A percentile compares a stretch with the other conserved stretches of the same genome.
Evolutionary conservation across 169 alveolate genomes (phyloP).

Genomic region (Theileria luwenshuni): DNA sequence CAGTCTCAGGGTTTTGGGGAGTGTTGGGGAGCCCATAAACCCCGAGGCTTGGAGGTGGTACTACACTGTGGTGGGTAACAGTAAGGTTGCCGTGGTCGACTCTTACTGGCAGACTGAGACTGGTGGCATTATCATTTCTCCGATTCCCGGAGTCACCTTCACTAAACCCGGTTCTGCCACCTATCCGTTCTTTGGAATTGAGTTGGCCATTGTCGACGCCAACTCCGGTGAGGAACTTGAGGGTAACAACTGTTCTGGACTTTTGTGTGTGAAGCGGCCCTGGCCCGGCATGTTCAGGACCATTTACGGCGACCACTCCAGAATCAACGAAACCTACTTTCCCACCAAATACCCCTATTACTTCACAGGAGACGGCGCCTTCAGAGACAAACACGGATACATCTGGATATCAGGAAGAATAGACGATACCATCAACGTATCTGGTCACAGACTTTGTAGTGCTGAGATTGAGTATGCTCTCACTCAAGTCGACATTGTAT

Average conservation of each 20-base stretch:
- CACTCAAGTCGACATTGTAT: slow-evolving; percentile 82
- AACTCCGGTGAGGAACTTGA: slow-evolving; percentile 82
- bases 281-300: slow-evolving; percentile 91
- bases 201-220: slow-evolving; percentile 86
- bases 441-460: slow-evolving; percentile 91
- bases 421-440: slow-evolving; percentile 94
- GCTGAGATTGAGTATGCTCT: slow-evolving; percentile 93
- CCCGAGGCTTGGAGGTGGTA: slow-evolving; percentile 96
- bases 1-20: slow-evolving; percentile 79
- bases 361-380: slow-evolving; percentile 95
- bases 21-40: slow-evolving; percentile 92
- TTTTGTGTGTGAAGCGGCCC: slow-evolving; percentile 83
- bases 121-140: slow-evolving; percentile 92
- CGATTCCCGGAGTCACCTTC: slow-evolving; percentile 87
- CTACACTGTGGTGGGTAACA: slow-evolving; percentile 75
- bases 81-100: slow-evolving; percentile 87
- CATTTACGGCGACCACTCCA: slow-evolving; percentile 85
- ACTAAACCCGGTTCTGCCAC: slow-evolving; percentile 95
- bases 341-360: slow-evolving; percentile 85
- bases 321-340: slow-evolving; percentile 82
- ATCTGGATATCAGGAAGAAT: slow-evolving; percentile 94
- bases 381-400: slow-evolving; percentile 91
- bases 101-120: slow-evolving; percentile 98
- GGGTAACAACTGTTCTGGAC: slow-evolving; percentile 81
- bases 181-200: slow-evolving; percentile 83